Conservation (phyloP, 2,329 filamentous ascomycete species). For the Aspergillus ochraceus region DNA sequence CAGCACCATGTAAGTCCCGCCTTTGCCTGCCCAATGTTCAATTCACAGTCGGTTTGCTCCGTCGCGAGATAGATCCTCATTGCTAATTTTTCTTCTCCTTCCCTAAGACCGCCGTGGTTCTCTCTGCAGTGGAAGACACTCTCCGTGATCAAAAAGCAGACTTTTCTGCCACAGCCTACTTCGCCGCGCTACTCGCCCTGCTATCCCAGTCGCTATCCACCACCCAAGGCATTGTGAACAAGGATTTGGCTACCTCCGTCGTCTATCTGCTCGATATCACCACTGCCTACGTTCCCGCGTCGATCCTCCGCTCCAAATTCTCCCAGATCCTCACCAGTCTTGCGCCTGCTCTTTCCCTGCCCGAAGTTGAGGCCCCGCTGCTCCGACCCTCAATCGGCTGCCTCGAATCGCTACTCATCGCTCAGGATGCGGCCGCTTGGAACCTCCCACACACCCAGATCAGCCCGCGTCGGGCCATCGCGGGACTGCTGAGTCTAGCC, state of each 20-base stretch:
- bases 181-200: constrained; percentile 88
- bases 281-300: constrained; percentile 78
- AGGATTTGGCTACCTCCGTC: constrained; percentile 79
- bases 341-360: constrained; percentile 76
- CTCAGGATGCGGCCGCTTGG: constrained; percentile 87
- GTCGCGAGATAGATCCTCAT: constrained; percentile 6
- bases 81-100: background rate
- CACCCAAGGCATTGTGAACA: constrained; percentile 67
- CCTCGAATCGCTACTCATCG: constrained; percentile 84
- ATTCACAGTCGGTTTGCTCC: background rate
- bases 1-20: constrained; percentile 74
- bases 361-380: constrained; percentile 82
- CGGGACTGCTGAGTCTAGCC: constrained; percentile 79
- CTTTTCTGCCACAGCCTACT: constrained; percentile 85
- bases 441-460: constrained; percentile 79
- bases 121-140: constrained; percentile 89
- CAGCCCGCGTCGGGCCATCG: constrained; percentile 82
- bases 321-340: constrained; percentile 85
- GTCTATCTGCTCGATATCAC: constrained; percentile 95
- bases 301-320: constrained; percentile 92
- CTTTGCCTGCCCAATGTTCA: constrained; percentile 8
- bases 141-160: constrained; percentile 84
- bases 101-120: constrained; percentile 63
- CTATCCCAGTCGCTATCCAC: constrained; percentile 72
- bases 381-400: constrained; percentile 87